These are phyloP conservation scores for Fusarium agapanthi DNA, from an alignment of 2,329 filamentous ascomycete species.

Conservation along the genomic window DNA sequence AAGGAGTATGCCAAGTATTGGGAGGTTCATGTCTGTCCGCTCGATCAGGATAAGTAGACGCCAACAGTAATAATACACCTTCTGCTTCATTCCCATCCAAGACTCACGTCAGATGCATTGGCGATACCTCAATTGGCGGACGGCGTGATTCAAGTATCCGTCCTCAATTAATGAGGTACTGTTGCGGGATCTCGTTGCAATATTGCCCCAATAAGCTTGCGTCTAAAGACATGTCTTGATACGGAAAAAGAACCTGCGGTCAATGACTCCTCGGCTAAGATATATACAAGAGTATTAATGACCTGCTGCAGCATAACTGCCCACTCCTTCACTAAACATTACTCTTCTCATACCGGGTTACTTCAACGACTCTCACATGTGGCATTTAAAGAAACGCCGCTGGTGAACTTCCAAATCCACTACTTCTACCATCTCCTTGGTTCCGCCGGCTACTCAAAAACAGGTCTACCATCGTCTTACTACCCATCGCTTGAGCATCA, in stretches of 20 bases:
- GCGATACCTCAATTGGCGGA: too few species aligned
- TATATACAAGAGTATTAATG: slow-evolving; percentile 16
- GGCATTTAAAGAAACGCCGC: slow-evolving; percentile 45
- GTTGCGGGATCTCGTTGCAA: too few species aligned
- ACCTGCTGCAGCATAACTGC: background rate
- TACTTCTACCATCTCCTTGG: slow-evolving; percentile 49
- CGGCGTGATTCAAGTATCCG: too few species aligned
- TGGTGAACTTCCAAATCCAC: slow-evolving; percentile 41
- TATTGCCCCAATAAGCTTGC: background rate
- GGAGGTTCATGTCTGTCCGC: slow-evolving; percentile 54
- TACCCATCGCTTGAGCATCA: slow-evolving; percentile 52
- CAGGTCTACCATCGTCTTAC: slow-evolving; percentile 62
- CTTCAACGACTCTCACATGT: background rate
- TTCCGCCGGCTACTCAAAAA: slow-evolving; percentile 61
- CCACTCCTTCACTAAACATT: background rate
- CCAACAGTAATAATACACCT: background rate
- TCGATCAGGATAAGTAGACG: slow-evolving; percentile 5
- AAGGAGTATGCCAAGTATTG: slow-evolving; percentile 49
- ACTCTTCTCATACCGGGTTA: background rate
- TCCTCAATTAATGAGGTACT: background rate
- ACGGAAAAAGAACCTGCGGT: background rate
- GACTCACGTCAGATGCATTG: too few species aligned
- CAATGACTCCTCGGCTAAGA: slow-evolving; percentile 1
- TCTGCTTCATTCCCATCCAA: background rate
- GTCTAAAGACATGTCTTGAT: background rate